phyloP scores from a whole-genome alignment of 2,329 filamentous ascomycete genomes.

The Fusarium avenaceum region DNA sequence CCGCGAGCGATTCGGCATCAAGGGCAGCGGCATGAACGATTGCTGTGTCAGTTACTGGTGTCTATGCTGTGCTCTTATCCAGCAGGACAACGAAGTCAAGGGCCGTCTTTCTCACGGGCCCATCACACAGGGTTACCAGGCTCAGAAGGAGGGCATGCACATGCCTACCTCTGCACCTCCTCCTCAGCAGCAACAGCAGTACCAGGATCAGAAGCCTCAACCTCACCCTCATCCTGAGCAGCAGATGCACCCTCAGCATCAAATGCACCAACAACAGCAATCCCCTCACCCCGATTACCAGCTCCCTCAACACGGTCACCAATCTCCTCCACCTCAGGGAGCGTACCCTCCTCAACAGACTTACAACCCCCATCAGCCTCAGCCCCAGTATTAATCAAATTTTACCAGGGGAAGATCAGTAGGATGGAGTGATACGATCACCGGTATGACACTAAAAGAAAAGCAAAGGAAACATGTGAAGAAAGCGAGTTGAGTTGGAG shows the following conservation, averaged over 20 bases:
- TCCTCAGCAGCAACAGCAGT: constrained; percentile 11
- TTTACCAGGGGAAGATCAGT: background rate
- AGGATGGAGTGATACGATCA: constrained; percentile 2
- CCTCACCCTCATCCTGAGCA: background rate
- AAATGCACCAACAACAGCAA: constrained; percentile 24
- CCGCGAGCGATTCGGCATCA: constrained; percentile 66
- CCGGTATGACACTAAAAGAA: constrained; percentile 23
- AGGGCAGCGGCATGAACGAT: constrained; percentile 63
- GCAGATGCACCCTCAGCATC: constrained; percentile 15
- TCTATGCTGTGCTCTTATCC: constrained; percentile 68
- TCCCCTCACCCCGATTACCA: constrained; percentile 36
- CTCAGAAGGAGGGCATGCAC: constrained; percentile 56
- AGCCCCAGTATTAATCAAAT: constrained; percentile 41
- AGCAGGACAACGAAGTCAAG: constrained; percentile 69
- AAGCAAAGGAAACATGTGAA: constrained; percentile 13
- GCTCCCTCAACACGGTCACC: constrained; percentile 39
- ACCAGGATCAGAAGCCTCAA: constrained; percentile 8
- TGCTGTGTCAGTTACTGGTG: constrained; percentile 69
- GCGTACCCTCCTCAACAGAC: constrained; percentile 43
- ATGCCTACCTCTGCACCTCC: constrained; percentile 49
- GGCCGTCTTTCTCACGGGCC: constrained; percentile 46
- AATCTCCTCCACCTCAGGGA: constrained; percentile 43
- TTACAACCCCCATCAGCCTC: constrained; percentile 46
- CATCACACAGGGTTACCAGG: constrained; percentile 55
- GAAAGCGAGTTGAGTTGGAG: background rate